Evolutionary conservation across 139 green algal species (phyloP), one percentile per base, ranked within the genome.

Genomic region (Marvania coccoides): DNA sequence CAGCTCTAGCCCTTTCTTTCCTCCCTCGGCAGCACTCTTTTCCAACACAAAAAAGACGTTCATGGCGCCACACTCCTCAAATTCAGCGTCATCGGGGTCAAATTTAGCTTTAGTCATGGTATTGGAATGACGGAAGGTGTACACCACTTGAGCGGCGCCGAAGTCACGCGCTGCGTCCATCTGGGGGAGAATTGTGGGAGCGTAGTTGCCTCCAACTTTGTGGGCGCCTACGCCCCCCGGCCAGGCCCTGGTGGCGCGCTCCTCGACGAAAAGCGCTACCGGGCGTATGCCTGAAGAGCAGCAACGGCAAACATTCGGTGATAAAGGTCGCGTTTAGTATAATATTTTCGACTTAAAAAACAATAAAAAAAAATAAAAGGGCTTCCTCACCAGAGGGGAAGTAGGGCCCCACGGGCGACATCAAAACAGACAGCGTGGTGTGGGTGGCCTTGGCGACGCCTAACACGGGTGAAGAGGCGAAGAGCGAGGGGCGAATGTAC

Each of bases 11-110:
- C 42, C 19, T 19, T 51, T 51, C 42, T 51, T 51, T n/a, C n/a
- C n/a, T n/a, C n/a, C n/a, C 19, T 19, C 19, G 19, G 42, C 42
- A 51, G 42, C 42, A 51, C 19, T 28, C 59, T 82, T 76, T 28
- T 78, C 59, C 35, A 91, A 23, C 36, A 95, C 48, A 64, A 95
- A 91, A 47, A 95, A 88, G 6, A 95, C 53, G 72, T 95, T 95
- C 88, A 95, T 95, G 40, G 85, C 69, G 10, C 88, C 88, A 28
- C 71, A 86, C 67, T 90, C 83, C n/a, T 71, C 74, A 42, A 89
- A 69, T n/a, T 65, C 15, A 0, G 70, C 70, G 7, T 77, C 46
- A 14, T 73, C 61, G 15, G 64, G 57, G 47, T 72, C 37, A 19
- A 45, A 57, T 28, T 51, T 51, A 19, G 19, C 19, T 28, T 19